phyloP scores from a whole-genome alignment of 1,284 basidiomycete species.

The Tilletia caries region DNA sequence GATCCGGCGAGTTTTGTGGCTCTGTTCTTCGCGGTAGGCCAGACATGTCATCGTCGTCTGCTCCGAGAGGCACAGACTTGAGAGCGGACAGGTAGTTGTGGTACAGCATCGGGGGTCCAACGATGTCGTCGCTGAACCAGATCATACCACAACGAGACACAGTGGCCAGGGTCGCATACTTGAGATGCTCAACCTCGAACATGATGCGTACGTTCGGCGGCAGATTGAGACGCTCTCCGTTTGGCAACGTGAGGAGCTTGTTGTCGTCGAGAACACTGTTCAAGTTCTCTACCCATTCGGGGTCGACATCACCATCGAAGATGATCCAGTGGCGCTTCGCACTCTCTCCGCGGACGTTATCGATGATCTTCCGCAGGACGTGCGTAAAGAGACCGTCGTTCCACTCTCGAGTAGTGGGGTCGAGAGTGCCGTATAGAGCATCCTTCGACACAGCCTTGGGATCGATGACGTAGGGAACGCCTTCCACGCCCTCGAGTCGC shows the following conservation, averaged over 20 bases:
- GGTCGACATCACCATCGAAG: constrained; percentile 98
- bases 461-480: constrained; percentile 93
- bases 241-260: constrained; percentile 92
- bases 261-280: constrained; percentile 92
- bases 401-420: constrained; percentile 97
- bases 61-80: constrained; percentile 73
- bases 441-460: constrained; percentile 99
- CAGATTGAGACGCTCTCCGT: constrained; percentile 94
- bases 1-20: constrained; percentile 57
- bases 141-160: constrained; percentile 99
- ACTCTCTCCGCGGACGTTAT: constrained; percentile 96
- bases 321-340: constrained; percentile 98
- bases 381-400: constrained; percentile 98
- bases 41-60: constrained; percentile 74
- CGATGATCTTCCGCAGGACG: constrained; percentile 93
- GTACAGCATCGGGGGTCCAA: constrained; percentile 87
- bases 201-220: constrained; percentile 97
- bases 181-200: constrained; percentile 98
- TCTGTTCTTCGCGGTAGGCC: constrained; percentile 58
- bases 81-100: constrained; percentile 80
- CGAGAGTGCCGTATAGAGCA: constrained; percentile 91
- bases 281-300: constrained; percentile 99
- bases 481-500: constrained; percentile 84
- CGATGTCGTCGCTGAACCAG: constrained; percentile 97
- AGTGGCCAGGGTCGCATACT: constrained; percentile 93